Conservation (phyloP, 2,329 filamentous ascomycete genomes). For the Emericellopsis atlantica region DNA sequence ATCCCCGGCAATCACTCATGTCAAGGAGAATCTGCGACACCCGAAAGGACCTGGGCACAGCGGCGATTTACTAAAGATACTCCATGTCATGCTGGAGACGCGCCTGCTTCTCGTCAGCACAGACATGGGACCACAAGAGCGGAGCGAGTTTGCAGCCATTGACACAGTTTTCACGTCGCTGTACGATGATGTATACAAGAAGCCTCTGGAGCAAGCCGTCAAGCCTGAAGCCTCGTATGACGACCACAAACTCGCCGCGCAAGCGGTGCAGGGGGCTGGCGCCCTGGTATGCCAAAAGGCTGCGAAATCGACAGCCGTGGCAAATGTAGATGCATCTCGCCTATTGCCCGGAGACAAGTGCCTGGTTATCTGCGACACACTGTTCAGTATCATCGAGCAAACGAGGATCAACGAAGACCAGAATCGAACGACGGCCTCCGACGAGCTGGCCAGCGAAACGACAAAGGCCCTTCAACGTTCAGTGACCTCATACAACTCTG, state of each 20-base stretch:
- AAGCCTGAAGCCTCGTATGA: constrained; percentile 18
- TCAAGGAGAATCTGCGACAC: constrained; percentile 36
- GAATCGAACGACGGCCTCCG: constrained; percentile 10
- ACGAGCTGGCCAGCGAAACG: constrained; percentile 26
- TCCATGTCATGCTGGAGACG: constrained; percentile 37
- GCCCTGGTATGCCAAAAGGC: constrained; percentile 27
- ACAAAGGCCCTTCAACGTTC: constrained; percentile 26
- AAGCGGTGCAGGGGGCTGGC: constrained; percentile 32
- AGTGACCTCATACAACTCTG: constrained; percentile 19
- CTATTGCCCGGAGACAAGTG: constrained; percentile 21
- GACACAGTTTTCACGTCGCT: constrained; percentile 25
- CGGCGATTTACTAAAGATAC: constrained; percentile 35
- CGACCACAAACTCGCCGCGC: constrained; percentile 25
- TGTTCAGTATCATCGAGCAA: constrained; percentile 16
- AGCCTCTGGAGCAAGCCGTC: constrained; percentile 17
- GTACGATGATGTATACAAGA: constrained; percentile 29
- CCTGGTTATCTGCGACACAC: constrained; percentile 21
- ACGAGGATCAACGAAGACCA: constrained; percentile 7
- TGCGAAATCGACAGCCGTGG: not conserved
- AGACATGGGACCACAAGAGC: constrained; percentile 20
- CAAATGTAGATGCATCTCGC: constrained; percentile 6
- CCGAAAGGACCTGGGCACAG: constrained; percentile 36
- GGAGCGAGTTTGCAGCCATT: constrained; percentile 20
- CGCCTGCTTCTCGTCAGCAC: constrained; percentile 24
- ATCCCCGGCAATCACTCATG: constrained; percentile 31